Conservation (phyloP, 305 asterid species). For the Ajuga reptans region DNA sequence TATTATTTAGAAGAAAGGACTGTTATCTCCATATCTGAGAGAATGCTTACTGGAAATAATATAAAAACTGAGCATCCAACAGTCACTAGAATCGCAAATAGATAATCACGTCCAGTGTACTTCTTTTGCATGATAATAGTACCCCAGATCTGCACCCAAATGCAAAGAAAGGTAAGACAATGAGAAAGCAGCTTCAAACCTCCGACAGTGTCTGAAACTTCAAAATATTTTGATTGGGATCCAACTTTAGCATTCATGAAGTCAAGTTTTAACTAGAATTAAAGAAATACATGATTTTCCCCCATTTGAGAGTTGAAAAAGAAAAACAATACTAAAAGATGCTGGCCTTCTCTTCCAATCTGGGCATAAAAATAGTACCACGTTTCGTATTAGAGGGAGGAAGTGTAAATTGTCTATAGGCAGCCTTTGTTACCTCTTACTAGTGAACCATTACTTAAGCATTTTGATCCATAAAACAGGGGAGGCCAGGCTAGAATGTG, state of each 20-base stretch:
- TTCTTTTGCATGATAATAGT: slow-evolving; percentile 89
- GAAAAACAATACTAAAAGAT: background rate
- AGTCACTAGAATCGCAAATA: slow-evolving; percentile 65
- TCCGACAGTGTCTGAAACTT: background rate
- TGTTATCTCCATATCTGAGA: background rate
- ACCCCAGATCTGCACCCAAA: slow-evolving; percentile 83
- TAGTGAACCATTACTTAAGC: too few relatives aligned
- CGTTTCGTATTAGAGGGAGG: background rate
- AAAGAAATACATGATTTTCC: background rate
- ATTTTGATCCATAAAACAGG: too few relatives aligned
- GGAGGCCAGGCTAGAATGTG: too few relatives aligned
- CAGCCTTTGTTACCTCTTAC: background rate
- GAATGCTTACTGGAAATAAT: slow-evolving; percentile 66
- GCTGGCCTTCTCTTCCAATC: background rate
- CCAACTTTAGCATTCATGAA: background rate
- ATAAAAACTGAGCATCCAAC: slow-evolving; percentile 90
- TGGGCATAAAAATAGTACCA: background rate
- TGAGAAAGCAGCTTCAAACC: slow-evolving; percentile 18
- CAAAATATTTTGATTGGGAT: background rate
- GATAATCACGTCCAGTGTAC: slow-evolving; percentile 75
- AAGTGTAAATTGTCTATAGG: background rate
- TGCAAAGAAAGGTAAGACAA: slow-evolving; percentile 18
- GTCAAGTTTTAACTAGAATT: background rate
- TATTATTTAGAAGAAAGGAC: background rate
- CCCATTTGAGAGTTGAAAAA: background rate